Conservation (phyloP, 192 early-diverging fungal genomes). For the Gryganskiella cystojenkinii region DNA sequence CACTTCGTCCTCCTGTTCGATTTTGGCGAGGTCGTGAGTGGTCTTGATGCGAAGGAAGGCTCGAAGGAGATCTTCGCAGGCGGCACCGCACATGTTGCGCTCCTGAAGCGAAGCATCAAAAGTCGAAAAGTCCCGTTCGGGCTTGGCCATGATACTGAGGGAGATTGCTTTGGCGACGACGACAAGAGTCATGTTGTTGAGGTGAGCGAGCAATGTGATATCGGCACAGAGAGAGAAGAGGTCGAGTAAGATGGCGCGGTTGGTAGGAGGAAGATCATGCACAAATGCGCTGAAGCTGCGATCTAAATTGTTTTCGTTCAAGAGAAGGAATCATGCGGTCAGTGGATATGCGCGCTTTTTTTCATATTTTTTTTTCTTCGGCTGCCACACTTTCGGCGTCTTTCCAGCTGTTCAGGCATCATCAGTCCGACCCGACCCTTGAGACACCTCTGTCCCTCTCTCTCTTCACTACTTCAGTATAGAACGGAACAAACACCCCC, state of each 20-base stretch:
- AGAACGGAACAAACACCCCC: no score
- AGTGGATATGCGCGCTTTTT: no score
- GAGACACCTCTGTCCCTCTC: no score
- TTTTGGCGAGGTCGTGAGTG: constrained; percentile 44
- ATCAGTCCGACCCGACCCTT: no score
- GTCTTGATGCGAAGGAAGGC: constrained; percentile 51
- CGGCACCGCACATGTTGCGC: constrained; percentile 45
- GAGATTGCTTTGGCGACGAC: constrained; percentile 51
- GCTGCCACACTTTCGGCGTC: no score
- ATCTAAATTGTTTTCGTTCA: constrained; percentile 7
- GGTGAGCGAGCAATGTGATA: constrained; percentile 41
- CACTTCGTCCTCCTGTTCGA: constrained; percentile 48
- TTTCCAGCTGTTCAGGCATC: no score
- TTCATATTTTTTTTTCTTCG: no score
- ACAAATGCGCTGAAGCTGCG: constrained; percentile 40
- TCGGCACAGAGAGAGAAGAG: constrained; percentile 51
- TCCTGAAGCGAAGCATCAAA: constrained; percentile 46
- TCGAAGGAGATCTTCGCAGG: constrained; percentile 47
- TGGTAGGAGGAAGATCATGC: constrained; percentile 32
- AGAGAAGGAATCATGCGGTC: not conserved
- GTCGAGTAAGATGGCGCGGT: constrained; percentile 41
- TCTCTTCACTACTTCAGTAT: no score
- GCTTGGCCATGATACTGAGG: constrained; percentile 46
- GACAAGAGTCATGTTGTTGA: constrained; percentile 46
- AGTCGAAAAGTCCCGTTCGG: constrained; percentile 37